Percentiles rank a stretch among this genome's conserved stretches.
Evolutionary conservation across 257 asterid genomes (phyloP).

Genomic region (Fraxinus excelsior): DNA sequence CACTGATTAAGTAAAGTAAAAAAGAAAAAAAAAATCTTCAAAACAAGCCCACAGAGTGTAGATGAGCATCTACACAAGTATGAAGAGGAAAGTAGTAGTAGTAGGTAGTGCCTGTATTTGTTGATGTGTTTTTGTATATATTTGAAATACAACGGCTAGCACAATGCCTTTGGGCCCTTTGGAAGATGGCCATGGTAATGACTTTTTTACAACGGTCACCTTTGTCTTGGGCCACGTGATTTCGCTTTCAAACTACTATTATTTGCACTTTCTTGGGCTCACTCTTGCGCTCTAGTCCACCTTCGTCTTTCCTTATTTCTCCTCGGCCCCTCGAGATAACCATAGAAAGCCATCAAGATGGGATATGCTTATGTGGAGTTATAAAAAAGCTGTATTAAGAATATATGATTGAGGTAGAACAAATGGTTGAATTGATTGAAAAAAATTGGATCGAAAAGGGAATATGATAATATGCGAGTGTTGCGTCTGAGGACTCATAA

Average conservation of each 20-base stretch:
- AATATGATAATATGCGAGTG: no score
- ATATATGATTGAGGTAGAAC: no score
- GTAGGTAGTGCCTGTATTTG: constrained; percentile 28
- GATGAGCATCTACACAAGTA: constrained; percentile 21
- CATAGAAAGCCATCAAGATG: no score
- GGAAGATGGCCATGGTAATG: constrained; percentile 22
- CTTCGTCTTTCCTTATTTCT: background rate
- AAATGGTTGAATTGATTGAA: no score
- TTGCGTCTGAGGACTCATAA: no score
- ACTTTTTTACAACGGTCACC: constrained; percentile 69
- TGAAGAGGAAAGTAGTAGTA: constrained; percentile 22
- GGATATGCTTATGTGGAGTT: no score
- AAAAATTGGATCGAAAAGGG: no score
- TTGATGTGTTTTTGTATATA: background rate
- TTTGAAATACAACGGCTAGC: constrained; percentile 94
- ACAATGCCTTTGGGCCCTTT: constrained; percentile 60
- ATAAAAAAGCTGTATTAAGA: no score
- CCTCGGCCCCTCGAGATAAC: no score
- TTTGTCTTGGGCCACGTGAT: constrained; percentile 38
- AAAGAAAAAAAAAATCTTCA: background rate
- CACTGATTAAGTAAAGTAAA: background rate
- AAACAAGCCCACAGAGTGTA: constrained; percentile 11
- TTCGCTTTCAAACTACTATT: constrained; percentile 49
- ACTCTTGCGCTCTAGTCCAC: background rate
- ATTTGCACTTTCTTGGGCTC: background rate